Conservation (phyloP, 768 basidiomycete genomes). For the Tricholomella constricta region DNA sequence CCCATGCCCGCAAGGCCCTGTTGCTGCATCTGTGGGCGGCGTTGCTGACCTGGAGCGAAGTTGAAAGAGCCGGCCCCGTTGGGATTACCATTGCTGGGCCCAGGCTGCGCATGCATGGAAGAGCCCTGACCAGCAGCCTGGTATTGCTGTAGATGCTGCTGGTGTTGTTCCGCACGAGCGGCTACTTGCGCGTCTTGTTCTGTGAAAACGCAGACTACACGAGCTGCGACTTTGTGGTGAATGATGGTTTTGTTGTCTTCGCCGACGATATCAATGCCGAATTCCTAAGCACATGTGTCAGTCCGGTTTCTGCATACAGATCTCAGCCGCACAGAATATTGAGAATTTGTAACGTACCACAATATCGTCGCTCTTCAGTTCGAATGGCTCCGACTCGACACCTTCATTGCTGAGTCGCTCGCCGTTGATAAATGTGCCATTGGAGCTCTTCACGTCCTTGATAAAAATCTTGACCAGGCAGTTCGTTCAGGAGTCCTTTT, state of each 20-base stretch:
- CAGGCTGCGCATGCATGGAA: slow-evolving; percentile 13
- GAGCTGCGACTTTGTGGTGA: slow-evolving; percentile 97
- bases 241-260: slow-evolving; percentile 98
- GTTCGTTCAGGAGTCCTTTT: slow-evolving; percentile 10
- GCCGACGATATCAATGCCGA: slow-evolving; percentile 97
- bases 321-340: background rate
- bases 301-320: slow-evolving; percentile 10
- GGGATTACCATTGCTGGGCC: slow-evolving; percentile 17
- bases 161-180: slow-evolving; percentile 69
- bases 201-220: slow-evolving; percentile 84
- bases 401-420: slow-evolving; percentile 90
- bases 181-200: slow-evolving; percentile 83
- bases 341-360: slow-evolving; percentile 65
- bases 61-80: slow-evolving; percentile 20
- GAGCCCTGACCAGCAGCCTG: slow-evolving; percentile 20
- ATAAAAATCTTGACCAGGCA: slow-evolving; percentile 77
- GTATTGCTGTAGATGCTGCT: slow-evolving; percentile 47
- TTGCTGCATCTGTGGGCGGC: slow-evolving; percentile 58
- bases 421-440: slow-evolving; percentile 98
- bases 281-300: slow-evolving; percentile 63
- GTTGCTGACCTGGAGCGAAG: slow-evolving; percentile 42
- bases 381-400: slow-evolving; percentile 88
- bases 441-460: slow-evolving; percentile 97
- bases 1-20: slow-evolving; percentile 72
- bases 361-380: slow-evolving; percentile 93